Conservation (phyloP, 306 rosid genomes). For the Luffa aegyptiaca region DNA sequence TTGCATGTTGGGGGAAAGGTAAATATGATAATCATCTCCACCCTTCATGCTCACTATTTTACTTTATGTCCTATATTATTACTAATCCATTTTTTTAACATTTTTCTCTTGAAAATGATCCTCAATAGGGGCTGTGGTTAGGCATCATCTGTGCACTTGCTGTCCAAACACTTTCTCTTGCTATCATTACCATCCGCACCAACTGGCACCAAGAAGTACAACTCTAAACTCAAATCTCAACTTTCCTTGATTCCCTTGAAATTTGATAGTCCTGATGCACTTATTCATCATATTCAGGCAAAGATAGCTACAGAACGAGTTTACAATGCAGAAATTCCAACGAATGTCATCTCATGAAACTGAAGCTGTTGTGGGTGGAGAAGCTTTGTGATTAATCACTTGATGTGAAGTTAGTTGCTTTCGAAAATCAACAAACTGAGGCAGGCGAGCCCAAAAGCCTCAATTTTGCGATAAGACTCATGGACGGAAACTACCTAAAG, state of each 20-base stretch:
- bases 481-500: neutral
- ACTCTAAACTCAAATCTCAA: neutral
- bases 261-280: neutral
- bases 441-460: neutral
- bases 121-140: constrained; percentile 56
- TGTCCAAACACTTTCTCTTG: constrained; percentile 42
- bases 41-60: neutral
- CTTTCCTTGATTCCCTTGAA: neutral
- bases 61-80: neutral
- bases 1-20: constrained; percentile 63
- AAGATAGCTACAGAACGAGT: constrained; percentile 49
- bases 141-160: constrained; percentile 58
- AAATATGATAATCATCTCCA: neutral
- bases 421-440: neutral
- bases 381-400: neutral
- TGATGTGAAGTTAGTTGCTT: neutral
- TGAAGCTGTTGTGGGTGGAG: neutral
- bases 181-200: constrained; percentile 36
- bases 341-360: constrained; percentile 15
- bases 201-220: constrained; percentile 57
- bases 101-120: neutral
- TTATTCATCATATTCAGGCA: constrained; percentile 21
- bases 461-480: neutral
- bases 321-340: constrained; percentile 20
- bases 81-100: neutral